A percentile compares a stretch with the other conserved stretches of the same genome.
Evolutionary conservation across 148 eudicot species (phyloP).

Genomic region (Rhododendron kiyosumense): DNA sequence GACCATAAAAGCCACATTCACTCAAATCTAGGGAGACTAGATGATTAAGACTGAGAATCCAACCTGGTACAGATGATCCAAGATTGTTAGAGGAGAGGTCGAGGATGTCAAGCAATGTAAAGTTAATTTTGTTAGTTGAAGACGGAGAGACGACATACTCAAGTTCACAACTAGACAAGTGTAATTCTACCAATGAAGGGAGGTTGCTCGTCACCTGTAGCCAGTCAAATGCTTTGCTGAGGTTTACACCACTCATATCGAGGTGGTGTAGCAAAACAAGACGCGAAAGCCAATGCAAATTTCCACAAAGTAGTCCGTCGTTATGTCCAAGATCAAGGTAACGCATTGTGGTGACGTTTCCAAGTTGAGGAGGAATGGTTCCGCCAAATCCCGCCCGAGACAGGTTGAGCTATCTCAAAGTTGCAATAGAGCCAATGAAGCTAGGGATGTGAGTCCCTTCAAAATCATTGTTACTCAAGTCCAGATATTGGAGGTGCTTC

Average conservation of each 20-base stretch:
- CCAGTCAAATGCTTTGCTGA: neutral
- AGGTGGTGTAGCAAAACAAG: neutral
- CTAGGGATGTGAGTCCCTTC: neutral
- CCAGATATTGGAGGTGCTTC: neutral
- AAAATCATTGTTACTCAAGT: neutral
- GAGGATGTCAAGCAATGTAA: neutral
- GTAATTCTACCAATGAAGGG: neutral
- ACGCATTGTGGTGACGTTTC: slow-evolving; percentile 6
- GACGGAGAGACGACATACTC: neutral
- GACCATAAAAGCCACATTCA: neutral
- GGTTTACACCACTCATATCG: neutral
- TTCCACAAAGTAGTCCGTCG: neutral
- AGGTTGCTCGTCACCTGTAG: neutral
- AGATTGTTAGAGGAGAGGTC: neutral
- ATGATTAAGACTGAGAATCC: neutral
- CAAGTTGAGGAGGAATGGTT: slow-evolving; percentile 5
- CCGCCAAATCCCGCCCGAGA: neutral
- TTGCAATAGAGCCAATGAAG: slow-evolving; percentile 17
- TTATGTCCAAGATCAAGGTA: neutral
- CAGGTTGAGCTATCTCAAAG: slow-evolving; percentile 19
- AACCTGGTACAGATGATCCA: neutral
- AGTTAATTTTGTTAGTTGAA: neutral
- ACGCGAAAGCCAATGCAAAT: neutral
- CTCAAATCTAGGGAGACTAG: neutral
- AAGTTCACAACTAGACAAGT: too few relatives aligned